phyloP scores from a whole-genome alignment of 306 rosid species.

The Erythrophleum fordii region DNA sequence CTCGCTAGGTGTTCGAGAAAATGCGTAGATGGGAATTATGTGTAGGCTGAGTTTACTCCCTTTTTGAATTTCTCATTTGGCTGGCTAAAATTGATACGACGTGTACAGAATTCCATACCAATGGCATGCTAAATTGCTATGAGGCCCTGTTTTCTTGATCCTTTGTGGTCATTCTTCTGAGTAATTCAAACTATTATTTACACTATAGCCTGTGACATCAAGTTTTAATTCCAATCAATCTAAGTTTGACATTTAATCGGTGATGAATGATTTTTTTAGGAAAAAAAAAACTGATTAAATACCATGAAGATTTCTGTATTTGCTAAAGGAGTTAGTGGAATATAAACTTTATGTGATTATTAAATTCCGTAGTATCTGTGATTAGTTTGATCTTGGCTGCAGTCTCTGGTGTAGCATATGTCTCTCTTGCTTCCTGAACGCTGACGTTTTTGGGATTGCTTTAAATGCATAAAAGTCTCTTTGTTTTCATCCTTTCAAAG shows the following conservation, averaged over 20 bases:
- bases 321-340: neutral
- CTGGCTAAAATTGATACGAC: neutral
- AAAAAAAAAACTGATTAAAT: neutral
- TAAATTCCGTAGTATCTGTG: neutral
- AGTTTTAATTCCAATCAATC: neutral
- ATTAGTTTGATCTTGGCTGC: neutral
- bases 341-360: neutral
- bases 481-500: neutral
- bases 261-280: no score
- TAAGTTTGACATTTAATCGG: neutral
- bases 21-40: neutral
- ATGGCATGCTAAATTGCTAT: neutral
- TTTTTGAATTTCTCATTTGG: neutral
- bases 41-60: neutral
- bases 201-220: neutral
- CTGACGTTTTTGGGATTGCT: neutral
- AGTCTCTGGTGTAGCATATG: no score
- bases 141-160: neutral
- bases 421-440: no score
- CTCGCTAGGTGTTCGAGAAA: neutral
- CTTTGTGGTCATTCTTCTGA: neutral
- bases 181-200: neutral
- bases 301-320: neutral
- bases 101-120: neutral
- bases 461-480: neutral